Conservation (phyloP, 352 stramenopile genomes). For the Globisporangium heterothallicum region DNA sequence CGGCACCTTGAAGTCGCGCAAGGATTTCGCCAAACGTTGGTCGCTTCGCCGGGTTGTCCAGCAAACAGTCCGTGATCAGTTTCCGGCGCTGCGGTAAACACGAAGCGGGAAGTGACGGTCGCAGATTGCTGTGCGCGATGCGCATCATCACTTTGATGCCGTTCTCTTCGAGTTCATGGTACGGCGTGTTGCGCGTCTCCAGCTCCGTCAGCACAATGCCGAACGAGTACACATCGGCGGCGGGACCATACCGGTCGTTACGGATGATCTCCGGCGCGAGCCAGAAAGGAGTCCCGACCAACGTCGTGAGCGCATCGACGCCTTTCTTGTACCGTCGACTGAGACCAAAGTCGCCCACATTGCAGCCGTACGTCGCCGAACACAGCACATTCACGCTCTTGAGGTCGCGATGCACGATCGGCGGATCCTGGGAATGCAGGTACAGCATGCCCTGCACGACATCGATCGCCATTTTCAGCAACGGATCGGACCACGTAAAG, state of each 20-base stretch:
- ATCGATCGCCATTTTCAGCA: conserved; percentile 86
- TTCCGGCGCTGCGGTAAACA: conserved; percentile 51
- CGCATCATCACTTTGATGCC: conserved; percentile 76
- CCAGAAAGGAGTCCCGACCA: conserved; percentile 86
- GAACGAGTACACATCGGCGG: conserved; percentile 86
- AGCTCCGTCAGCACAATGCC: conserved; percentile 86
- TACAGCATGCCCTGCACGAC: conserved; percentile 86
- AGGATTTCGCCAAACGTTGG: conserved; percentile 80
- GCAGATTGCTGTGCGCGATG: conserved; percentile 65
- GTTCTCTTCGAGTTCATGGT: conserved; percentile 68
- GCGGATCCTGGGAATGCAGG: conserved; percentile 76
- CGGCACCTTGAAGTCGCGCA: conserved; percentile 60
- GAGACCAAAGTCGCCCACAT: conserved; percentile 85
- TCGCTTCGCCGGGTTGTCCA: conserved; percentile 39
- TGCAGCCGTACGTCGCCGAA: conserved; percentile 84
- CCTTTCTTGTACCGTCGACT: conserved; percentile 71
- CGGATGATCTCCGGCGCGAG: conserved; percentile 86
- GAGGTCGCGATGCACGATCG: conserved; percentile 81
- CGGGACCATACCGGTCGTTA: conserved; percentile 74
- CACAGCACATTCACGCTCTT: conserved; percentile 89
- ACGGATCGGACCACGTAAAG: conserved; percentile 79
- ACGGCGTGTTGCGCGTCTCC: conserved; percentile 76
- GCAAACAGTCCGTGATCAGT: conserved; percentile 75
- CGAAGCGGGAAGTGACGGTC: conserved; percentile 58
- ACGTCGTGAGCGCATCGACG: conserved; percentile 73